Conservation (phyloP, 2,329 filamentous ascomycete genomes). For the Fusarium abutilonis region DNA sequence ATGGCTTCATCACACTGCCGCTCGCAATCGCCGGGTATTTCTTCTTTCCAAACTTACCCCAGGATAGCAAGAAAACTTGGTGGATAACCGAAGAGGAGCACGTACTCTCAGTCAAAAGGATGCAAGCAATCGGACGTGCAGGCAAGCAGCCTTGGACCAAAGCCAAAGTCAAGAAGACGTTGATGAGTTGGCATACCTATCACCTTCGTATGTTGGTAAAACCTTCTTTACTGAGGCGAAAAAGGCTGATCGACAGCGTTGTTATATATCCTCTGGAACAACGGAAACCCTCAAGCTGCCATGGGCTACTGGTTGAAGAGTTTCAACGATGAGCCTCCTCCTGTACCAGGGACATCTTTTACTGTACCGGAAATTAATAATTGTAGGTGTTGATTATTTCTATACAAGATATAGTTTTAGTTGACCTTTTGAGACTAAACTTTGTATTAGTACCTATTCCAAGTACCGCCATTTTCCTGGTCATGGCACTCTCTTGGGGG, state of each 20-base stretch:
- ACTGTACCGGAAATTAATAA: constrained; percentile 11
- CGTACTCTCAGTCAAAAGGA: constrained; percentile 30
- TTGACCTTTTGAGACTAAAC: no score
- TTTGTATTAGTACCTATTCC: constrained; percentile 16
- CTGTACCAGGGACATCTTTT: constrained; percentile 1
- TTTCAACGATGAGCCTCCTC: constrained; percentile 2
- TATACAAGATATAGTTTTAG: no score
- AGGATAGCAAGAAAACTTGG: constrained; percentile 38
- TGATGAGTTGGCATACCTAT: constrained; percentile 35
- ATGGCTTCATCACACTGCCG: constrained; percentile 46
- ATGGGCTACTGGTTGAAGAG: constrained; percentile 19
- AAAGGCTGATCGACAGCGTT: background rate
- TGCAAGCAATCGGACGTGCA: constrained; percentile 21
- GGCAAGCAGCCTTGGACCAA: constrained; percentile 33
- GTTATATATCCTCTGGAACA: constrained; percentile 11
- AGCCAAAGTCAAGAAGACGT: constrained; percentile 21
- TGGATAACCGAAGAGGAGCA: constrained; percentile 43
- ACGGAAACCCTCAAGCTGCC: background rate
- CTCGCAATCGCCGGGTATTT: constrained; percentile 39
- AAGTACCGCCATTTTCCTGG: constrained; percentile 30
- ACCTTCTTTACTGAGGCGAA: accelerated
- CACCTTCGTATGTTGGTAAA: constrained; percentile 3
- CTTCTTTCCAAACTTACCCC: constrained; percentile 44
- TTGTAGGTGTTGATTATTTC: no score
- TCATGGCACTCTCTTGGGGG: constrained; percentile 26